A percentile compares a stretch with the other conserved stretches of the same genome.
Conservation (phyloP, 306 rosid genomes). For the Glycyrrhiza uralensis region DNA sequence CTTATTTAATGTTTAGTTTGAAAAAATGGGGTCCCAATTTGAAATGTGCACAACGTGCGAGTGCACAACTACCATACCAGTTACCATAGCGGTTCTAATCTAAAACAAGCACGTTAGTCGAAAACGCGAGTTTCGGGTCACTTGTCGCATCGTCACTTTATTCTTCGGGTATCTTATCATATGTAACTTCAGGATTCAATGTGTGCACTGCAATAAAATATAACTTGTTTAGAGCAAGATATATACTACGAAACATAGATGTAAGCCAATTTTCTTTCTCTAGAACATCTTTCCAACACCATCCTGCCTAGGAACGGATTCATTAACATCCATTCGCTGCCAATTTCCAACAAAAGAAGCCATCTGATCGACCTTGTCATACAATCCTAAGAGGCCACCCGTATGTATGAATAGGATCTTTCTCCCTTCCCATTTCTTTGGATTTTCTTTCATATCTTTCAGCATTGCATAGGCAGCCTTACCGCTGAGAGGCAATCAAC, state of each 20-base stretch:
- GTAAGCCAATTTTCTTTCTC: conserved; percentile 1
- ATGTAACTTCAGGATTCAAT: neutral
- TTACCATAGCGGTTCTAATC: too few species aligned
- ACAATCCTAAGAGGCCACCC: conserved; percentile 90
- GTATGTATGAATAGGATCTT: conserved; percentile 88
- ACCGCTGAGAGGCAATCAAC: conserved; percentile 51
- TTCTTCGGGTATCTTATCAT: neutral
- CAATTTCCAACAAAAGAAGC: conserved; percentile 66
- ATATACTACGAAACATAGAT: neutral
- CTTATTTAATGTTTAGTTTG: too few species aligned
- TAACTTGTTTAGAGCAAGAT: neutral
- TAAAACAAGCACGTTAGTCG: neutral
- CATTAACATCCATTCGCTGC: conserved; percentile 68
- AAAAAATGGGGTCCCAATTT: too few species aligned
- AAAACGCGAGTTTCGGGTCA: neutral
- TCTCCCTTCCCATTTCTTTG: conserved; percentile 94
- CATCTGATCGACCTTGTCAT: conserved; percentile 79
- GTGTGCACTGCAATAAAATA: conserved; percentile 2
- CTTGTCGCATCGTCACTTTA: neutral
- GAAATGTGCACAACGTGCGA: too few species aligned
- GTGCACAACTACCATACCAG: too few species aligned
- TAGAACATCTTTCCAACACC: conserved; percentile 85
- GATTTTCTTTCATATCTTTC: conserved; percentile 71
- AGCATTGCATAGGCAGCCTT: conserved; percentile 75
- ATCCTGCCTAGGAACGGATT: conserved; percentile 67